These are phyloP conservation scores for Ceratocystis lukuohia DNA, from an alignment of 2,329 filamentous ascomycete genomes.

Conservation along the genomic window DNA sequence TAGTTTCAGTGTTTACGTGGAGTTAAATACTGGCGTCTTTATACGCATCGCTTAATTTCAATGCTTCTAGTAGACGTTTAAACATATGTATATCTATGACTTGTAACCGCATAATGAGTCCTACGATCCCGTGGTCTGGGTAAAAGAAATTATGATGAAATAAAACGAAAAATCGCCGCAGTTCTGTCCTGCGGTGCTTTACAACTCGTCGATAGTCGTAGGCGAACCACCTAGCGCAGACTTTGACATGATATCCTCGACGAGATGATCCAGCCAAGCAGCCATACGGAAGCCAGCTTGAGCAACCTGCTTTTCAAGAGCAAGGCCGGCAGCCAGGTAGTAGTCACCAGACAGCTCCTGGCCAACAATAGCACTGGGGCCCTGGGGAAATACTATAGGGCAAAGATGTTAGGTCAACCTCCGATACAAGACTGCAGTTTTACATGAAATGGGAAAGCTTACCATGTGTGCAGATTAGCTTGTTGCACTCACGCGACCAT, in stretches of 20 bases:
- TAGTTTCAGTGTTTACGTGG: no score
- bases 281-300: conserved; percentile 56
- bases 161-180: not conserved
- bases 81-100: not conserved
- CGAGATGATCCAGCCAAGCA: conserved; percentile 52
- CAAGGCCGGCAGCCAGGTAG: conserved; percentile 48
- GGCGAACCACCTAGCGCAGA: conserved; percentile 13
- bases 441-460: conserved; percentile 23
- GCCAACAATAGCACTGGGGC: conserved; percentile 41
- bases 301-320: conserved; percentile 53
- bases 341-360: conserved; percentile 51
- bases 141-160: not conserved
- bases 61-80: no score
- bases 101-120: not conserved
- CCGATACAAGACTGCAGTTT: not conserved
- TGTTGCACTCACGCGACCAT: conserved; percentile 53
- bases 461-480: conserved; percentile 49
- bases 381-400: conserved; percentile 45
- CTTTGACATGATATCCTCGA: conserved; percentile 25
- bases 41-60: no score
- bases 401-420: not conserved
- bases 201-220: conserved; percentile 3
- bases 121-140: not conserved
- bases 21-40: no score
- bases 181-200: not conserved